Conservation (phyloP, 495 filamentous ascomycete genomes). For the Parachaetomium inaequale region DNA sequence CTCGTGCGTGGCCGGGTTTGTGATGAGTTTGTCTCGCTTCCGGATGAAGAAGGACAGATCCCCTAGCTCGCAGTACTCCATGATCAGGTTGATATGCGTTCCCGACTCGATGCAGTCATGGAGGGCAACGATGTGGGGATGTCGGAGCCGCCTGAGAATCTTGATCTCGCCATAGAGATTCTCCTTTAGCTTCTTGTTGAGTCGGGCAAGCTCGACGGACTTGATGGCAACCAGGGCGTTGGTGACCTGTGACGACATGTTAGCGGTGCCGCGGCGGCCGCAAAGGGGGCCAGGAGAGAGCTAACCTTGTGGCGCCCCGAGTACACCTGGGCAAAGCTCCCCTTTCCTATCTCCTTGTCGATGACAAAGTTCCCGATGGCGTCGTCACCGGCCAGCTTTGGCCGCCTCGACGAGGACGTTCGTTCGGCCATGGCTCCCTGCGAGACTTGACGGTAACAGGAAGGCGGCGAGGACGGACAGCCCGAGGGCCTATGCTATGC, state of each 20-base stretch:
- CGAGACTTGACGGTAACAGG: slow-evolving; percentile 42
- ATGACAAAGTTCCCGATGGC: slow-evolving; percentile 73
- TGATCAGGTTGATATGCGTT: slow-evolving; percentile 89
- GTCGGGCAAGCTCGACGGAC: slow-evolving; percentile 80
- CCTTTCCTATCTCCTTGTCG: slow-evolving; percentile 83
- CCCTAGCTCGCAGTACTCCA: slow-evolving; percentile 96
- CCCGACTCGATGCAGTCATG: slow-evolving; percentile 85
- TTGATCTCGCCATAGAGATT: slow-evolving; percentile 93
- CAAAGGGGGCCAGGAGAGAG: not conserved
- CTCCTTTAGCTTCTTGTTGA: slow-evolving; percentile 93
- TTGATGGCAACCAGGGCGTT: slow-evolving; percentile 85
- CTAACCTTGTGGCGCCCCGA: slow-evolving; percentile 79
- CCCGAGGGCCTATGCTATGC: slow-evolving; percentile 47
- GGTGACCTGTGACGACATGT: slow-evolving; percentile 58
- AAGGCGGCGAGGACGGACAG: slow-evolving; percentile 34
- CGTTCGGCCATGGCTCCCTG: slow-evolving; percentile 51
- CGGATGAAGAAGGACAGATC: slow-evolving; percentile 94
- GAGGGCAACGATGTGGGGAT: slow-evolving; percentile 94
- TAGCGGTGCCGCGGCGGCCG: slow-evolving; percentile 32
- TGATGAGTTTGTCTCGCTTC: slow-evolving; percentile 72
- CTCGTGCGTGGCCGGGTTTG: slow-evolving; percentile 71
- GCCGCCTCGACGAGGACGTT: slow-evolving; percentile 35
- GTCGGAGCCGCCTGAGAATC: slow-evolving; percentile 85
- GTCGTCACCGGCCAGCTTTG: slow-evolving; percentile 50
- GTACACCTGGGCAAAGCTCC: slow-evolving; percentile 94